Base-by-base conservation (phyloP, 345 rosid species). In the Odontarrhena argentea region DNA sequence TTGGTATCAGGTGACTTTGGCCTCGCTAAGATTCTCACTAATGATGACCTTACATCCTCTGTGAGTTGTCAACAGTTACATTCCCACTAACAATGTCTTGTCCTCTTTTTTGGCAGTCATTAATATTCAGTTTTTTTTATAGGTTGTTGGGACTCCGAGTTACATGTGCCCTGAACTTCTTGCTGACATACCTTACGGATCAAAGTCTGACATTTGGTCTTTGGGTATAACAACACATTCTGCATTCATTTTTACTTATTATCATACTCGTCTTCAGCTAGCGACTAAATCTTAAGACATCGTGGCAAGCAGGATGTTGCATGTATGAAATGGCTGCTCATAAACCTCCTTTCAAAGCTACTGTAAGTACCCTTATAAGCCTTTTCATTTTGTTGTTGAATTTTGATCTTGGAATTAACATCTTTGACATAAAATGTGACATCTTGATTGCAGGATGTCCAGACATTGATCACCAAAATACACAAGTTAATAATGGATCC, bases 121-220 rank as follows among this genome's bases (percentile, higher is more conserved):
- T 34, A 54, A 32, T 9, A 8, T 12, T 57, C 66, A 55, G 25
- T 68, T 42, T 68, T 54, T 60, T 34, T 32, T 38, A 64, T 75
- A 94, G 97, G 92, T 94, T 65, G 99, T 91, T 65, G 99, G 99
- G 48, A 94, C 99, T 69, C 99, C 99, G 18, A 94, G 95, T 74
- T 91, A 94, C 73, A 94, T 94, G 99, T 94, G 99, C 63, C 99
- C 99, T 14, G 99, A 94, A 82, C 92, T 94, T 67, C 96, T 94
- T 64, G 95, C 99, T 59, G 99, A 94, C 71, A 88, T 94, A 74
- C 95, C 97, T 30, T 91, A 94, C 52, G 99, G 99, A 63, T 86
- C 97, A 70, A 94, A 91, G 83, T 94, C 99, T 37, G 99, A 94
- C 78, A 88, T 94, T 58, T 94, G 99, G 99, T 94, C 97, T 47